These are phyloP conservation scores for Novymonas esmeraldas DNA, from an alignment of 208 protist genomes.

Conservation along the genomic window DNA sequence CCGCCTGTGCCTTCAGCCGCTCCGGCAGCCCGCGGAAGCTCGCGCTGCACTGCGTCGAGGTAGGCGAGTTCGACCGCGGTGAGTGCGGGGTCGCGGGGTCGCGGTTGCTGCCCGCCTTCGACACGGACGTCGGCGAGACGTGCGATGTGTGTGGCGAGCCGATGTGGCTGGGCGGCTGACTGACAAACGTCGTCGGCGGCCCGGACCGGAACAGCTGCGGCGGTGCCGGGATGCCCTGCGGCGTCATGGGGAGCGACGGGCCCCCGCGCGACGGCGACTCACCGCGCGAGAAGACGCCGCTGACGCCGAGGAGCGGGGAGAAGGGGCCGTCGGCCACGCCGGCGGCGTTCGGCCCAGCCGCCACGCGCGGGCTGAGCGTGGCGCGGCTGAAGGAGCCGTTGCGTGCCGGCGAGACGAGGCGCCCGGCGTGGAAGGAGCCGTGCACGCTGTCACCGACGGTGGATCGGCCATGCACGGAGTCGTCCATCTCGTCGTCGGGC, in stretches of 20 bases:
- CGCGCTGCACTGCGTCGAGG: conserved; percentile 32
- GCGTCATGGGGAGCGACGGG: conserved; percentile 14
- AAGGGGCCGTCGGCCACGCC: conserved; percentile 21
- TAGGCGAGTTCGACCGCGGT: conserved; percentile 31
- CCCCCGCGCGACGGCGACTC: conserved; percentile 59
- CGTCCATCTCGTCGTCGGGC: conserved; percentile 67
- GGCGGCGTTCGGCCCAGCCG: conserved; percentile 3
- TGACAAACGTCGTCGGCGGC: conserved; percentile 1
- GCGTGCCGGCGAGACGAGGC: conserved; percentile 39
- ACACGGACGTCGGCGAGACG: conserved; percentile 21
- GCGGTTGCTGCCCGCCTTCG: conserved; percentile 22
- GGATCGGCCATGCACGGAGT: conserved; percentile 34
- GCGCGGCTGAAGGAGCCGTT: conserved; percentile 51
- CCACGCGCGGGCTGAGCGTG: conserved; percentile 27
- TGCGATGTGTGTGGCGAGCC: conserved; percentile 26
- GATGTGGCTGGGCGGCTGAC: conserved; percentile 14
- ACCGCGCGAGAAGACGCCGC: conserved; percentile 34
- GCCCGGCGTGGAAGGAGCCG: conserved; percentile 33
- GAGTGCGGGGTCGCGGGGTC: conserved; percentile 26
- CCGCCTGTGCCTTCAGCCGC: conserved; percentile 41
- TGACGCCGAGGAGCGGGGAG: conserved; percentile 32
- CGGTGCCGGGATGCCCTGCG: conserved; percentile 36
- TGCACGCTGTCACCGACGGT: conserved; percentile 44
- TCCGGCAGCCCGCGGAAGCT: conserved; percentile 29
- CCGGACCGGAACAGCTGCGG: conserved; percentile 24